These are phyloP conservation scores for Eucommia ulmoides DNA, from an alignment of 257 asterid species.

Conservation along the genomic window DNA sequence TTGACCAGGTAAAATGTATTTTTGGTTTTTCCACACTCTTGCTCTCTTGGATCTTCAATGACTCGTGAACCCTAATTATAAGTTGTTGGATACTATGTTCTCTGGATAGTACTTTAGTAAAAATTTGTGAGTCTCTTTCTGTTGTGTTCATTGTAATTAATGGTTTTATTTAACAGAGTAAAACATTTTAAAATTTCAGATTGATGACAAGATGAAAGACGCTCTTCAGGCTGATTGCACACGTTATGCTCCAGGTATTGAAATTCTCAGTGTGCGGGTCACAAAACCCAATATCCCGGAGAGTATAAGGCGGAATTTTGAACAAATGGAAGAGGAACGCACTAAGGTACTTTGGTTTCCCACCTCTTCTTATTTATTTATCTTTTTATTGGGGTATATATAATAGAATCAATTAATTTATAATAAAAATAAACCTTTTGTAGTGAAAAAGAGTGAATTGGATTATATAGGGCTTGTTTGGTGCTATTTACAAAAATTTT, in stretches of 20 bases:
- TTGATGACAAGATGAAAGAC: conserved; percentile 96
- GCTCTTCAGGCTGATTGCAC: conserved; percentile 99
- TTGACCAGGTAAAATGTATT: conserved; percentile 63
- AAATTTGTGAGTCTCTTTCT: background rate
- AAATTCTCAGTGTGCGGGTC: conserved; percentile 90
- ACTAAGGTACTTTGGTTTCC: conserved; percentile 55
- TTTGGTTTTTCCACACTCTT: background rate
- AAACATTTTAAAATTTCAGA: conserved; percentile 34
- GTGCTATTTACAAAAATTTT: too few relatives aligned
- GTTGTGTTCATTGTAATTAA: background rate
- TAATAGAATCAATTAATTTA: too few relatives aligned
- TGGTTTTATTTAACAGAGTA: background rate
- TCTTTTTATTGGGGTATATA: too few relatives aligned
- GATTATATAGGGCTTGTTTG: too few relatives aligned
- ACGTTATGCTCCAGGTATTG: conserved; percentile 96
- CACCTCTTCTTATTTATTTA: too few relatives aligned
- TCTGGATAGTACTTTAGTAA: background rate
- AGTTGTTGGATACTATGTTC: background rate
- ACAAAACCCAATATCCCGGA: conserved; percentile 90
- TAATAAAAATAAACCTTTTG: too few relatives aligned
- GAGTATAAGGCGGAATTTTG: conserved; percentile 73
- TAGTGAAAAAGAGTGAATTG: too few relatives aligned
- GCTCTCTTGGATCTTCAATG: background rate
- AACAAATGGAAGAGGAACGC: conserved; percentile 97
- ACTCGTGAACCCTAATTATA: background rate